Evolutionary conservation across 2,329 filamentous ascomycete genomes (phyloP).

Genomic region (Aspergillus latus): DNA sequence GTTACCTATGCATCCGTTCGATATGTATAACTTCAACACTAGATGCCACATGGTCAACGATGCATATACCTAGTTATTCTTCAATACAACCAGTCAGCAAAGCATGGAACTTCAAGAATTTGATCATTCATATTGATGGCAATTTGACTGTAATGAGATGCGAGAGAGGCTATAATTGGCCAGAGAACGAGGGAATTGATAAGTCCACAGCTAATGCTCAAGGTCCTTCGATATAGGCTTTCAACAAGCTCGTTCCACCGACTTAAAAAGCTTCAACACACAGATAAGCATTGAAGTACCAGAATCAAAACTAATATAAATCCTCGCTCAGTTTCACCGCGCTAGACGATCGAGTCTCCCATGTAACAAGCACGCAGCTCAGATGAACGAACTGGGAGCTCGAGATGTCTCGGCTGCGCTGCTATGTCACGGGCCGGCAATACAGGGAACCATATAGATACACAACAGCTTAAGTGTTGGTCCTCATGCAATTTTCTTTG

Average conservation of each 20-base stretch:
- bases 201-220: background rate
- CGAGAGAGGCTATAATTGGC: background rate
- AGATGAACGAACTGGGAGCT: background rate
- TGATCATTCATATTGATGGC: slow-evolving; percentile 2
- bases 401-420: background rate
- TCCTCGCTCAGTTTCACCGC: slow-evolving; percentile 1
- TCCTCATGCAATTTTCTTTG: background rate
- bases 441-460: background rate
- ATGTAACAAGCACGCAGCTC: background rate
- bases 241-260: too few relatives aligned
- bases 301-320: slow-evolving; percentile 1
- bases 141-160: background rate
- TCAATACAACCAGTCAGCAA: slow-evolving; percentile 1
- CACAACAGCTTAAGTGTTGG: background rate
- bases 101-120: background rate
- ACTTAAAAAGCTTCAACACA: background rate
- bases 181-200: background rate
- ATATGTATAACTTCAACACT: slow-evolving; percentile 9
- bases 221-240: background rate
- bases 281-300: slow-evolving; percentile 3
- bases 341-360: background rate
- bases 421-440: background rate
- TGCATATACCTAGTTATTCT: background rate
- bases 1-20: background rate
- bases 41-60: background rate